Evolutionary conservation across 2,329 filamentous ascomycete genomes (phyloP).

Genomic region (Diaporthe sp.): DNA sequence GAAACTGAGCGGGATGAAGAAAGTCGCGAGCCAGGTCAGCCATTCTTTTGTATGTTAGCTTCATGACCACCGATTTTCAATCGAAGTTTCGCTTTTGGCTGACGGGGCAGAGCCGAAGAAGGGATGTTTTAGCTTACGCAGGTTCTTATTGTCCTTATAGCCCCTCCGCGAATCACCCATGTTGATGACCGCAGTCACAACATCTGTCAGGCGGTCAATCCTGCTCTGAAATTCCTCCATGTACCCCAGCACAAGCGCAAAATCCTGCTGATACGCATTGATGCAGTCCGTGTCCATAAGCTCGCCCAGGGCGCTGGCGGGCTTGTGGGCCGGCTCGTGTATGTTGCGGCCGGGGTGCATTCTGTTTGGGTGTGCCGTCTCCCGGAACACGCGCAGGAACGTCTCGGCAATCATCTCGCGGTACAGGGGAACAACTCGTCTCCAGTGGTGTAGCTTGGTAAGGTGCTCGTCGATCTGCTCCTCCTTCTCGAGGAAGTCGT

Average conservation of each 20-base stretch:
- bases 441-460: constrained; percentile 45
- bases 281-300: constrained; percentile 33
- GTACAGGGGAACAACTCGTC: constrained; percentile 45
- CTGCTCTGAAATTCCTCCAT: constrained; percentile 50
- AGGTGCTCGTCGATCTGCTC: constrained; percentile 42
- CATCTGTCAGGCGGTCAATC: constrained; percentile 48
- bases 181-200: constrained; percentile 48
- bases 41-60: constrained; percentile 38
- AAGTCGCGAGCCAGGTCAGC: constrained; percentile 49
- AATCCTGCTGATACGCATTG: constrained; percentile 44
- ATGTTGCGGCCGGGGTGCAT: constrained; percentile 21
- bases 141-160: constrained; percentile 48
- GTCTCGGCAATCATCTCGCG: constrained; percentile 46
- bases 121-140: constrained; percentile 34
- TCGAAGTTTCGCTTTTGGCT: too few species aligned
- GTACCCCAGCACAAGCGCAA: constrained; percentile 42
- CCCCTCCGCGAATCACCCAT: constrained; percentile 47
- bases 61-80: background rate
- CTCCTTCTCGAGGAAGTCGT: constrained; percentile 41
- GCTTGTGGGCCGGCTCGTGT: background rate
- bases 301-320: background rate
- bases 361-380: constrained; percentile 28
- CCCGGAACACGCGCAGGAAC: constrained; percentile 40
- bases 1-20: constrained; percentile 50
- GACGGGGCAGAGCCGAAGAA: background rate